Percentiles rank a stretch among this genome's conserved stretches.
These are phyloP conservation scores for Themeda triandra DNA, from an alignment of 176 grass and related monocot species.

Conservation along the genomic window DNA sequence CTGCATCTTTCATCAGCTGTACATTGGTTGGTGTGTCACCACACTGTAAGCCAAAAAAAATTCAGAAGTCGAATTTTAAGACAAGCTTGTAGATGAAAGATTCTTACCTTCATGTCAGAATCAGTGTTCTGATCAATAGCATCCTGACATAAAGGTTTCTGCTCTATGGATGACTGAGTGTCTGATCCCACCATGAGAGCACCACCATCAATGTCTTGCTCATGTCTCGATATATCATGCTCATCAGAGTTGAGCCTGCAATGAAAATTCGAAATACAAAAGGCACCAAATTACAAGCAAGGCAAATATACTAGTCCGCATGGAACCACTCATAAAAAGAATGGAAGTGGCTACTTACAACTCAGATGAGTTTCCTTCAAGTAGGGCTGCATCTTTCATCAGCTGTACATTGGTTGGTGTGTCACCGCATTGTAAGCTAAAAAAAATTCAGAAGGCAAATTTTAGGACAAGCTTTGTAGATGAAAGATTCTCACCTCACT, in stretches of 20 bases:
- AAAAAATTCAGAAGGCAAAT: background rate
- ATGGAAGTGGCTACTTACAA: constrained; percentile 18
- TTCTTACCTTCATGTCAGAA: constrained; percentile 33
- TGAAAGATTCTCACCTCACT: constrained; percentile 25
- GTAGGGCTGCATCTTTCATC: background rate
- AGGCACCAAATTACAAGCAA: background rate
- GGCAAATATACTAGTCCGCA: background rate
- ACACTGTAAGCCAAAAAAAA: background rate
- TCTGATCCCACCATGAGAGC: background rate
- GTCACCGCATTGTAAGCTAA: constrained; percentile 3
- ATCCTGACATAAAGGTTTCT: too few relatives aligned
- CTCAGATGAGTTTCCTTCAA: constrained; percentile 24
- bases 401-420: background rate
- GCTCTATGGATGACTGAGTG: background rate
- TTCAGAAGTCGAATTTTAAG: background rate
- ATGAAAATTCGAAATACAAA: background rate
- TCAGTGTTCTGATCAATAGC: too few relatives aligned
- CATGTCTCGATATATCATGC: background rate
- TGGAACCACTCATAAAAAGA: background rate
- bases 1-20: background rate
- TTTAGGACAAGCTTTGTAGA: constrained; percentile 3
- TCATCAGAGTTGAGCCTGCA: constrained; percentile 35
- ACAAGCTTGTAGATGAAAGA: constrained; percentile 6
- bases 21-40: background rate
- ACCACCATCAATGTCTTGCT: constrained; percentile 10